Conservation (phyloP, 2,329 filamentous ascomycete genomes). For the Fusarium sp. region DNA sequence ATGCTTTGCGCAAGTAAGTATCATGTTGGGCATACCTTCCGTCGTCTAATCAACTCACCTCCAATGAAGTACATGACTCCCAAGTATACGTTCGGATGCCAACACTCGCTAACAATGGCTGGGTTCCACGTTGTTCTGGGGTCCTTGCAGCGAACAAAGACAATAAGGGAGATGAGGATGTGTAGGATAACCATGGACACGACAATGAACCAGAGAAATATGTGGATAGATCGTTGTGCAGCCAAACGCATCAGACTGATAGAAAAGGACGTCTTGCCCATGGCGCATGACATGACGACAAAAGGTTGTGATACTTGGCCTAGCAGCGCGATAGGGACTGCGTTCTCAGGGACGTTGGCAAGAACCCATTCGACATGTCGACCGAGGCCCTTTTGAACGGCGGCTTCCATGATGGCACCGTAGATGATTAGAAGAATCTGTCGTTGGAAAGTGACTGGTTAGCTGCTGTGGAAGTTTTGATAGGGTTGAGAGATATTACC, state of each 20-base stretch:
- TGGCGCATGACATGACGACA: slow-evolving; percentile 30
- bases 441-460: neutral
- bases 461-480: neutral
- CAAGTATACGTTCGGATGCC: slow-evolving; percentile 27
- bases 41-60: neutral
- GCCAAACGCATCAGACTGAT: slow-evolving; percentile 35
- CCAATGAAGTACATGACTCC: slow-evolving; percentile 34
- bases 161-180: slow-evolving; percentile 21
- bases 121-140: slow-evolving; percentile 33
- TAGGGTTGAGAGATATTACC: neutral
- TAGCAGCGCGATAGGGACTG: slow-evolving; percentile 19
- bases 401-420: slow-evolving; percentile 26
- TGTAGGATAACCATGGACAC: slow-evolving; percentile 24
- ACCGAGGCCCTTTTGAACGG: slow-evolving; percentile 26
- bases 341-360: slow-evolving; percentile 8
- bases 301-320: slow-evolving; percentile 31
- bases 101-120: slow-evolving; percentile 29
- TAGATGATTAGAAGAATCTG: slow-evolving; percentile 29
- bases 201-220: slow-evolving; percentile 30
- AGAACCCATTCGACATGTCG: slow-evolving; percentile 30
- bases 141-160: slow-evolving; percentile 30
- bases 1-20: slow-evolving; percentile 1
- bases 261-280: slow-evolving; percentile 34
- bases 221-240: slow-evolving; percentile 19
- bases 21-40: accelerated